Percentiles rank a stretch among this genome's conserved stretches.
Evolutionary conservation across 768 basidiomycete species (phyloP).

Genomic region (Mycena galericulata): DNA sequence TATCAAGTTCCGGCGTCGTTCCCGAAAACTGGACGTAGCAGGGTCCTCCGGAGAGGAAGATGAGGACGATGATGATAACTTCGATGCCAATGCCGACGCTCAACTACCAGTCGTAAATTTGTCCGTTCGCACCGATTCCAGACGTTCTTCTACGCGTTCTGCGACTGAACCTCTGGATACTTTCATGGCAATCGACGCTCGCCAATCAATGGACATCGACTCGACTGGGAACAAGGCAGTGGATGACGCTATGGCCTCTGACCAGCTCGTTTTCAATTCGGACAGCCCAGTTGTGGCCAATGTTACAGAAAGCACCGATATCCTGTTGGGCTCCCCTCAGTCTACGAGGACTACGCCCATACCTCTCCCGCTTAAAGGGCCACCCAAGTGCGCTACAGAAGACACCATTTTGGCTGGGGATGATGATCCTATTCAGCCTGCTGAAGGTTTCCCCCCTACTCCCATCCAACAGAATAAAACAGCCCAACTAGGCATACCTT

Average conservation of each 20-base stretch:
- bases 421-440: conserved; percentile 59
- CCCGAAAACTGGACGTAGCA: conserved; percentile 38
- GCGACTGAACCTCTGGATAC: conserved; percentile 12
- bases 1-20: conserved; percentile 42
- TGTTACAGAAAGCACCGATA: conserved; percentile 4
- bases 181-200: conserved; percentile 4
- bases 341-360: neutral
- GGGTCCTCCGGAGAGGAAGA: conserved; percentile 56
- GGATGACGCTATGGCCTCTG: conserved; percentile 48
- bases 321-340: neutral
- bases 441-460: conserved; percentile 47
- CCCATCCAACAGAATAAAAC: conserved; percentile 29
- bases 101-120: neutral
- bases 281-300: conserved; percentile 12
- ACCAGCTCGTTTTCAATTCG: conserved; percentile 41
- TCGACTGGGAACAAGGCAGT: conserved; percentile 49
- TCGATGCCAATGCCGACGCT: conserved; percentile 42
- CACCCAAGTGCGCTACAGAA: neutral
- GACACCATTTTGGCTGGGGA: neutral
- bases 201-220: conserved; percentile 32
- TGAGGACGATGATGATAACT: conserved; percentile 53
- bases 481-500: conserved; percentile 16
- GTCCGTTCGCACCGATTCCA: neutral
- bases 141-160: conserved; percentile 7
- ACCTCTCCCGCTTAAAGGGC: conserved; percentile 3